A percentile compares a stretch with the other conserved stretches of the same genome.
Conservation (phyloP, 2,329 filamentous ascomycete genomes). For the Xylariaceae sp. region DNA sequence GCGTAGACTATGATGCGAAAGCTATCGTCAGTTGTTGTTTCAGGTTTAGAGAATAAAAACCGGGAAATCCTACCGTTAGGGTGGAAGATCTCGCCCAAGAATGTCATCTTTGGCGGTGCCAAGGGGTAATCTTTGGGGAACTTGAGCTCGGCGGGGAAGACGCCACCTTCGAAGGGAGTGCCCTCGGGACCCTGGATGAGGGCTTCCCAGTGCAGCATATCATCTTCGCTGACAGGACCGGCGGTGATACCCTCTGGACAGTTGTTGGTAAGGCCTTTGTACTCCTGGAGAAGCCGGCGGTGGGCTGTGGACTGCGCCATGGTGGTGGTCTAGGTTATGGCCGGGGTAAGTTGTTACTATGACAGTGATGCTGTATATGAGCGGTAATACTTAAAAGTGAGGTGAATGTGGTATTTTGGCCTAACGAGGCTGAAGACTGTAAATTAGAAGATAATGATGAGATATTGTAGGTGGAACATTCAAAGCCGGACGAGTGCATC, state of each 20-base stretch:
- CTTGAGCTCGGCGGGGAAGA: slow-evolving; percentile 92
- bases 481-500: too few relatives aligned
- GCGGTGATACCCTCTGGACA: slow-evolving; percentile 98
- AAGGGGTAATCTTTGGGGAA: slow-evolving; percentile 98
- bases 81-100: slow-evolving; percentile 93
- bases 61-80: slow-evolving; percentile 78
- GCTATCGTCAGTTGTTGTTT: slow-evolving; percentile 4
- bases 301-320: slow-evolving; percentile 70
- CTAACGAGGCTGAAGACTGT: too few relatives aligned
- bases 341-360: too few relatives aligned
- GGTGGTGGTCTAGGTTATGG: slow-evolving; percentile 1
- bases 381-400: too few relatives aligned
- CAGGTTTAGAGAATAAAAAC: background rate
- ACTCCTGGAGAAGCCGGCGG: slow-evolving; percentile 92
- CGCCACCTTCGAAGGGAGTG: slow-evolving; percentile 93
- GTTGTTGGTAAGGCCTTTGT: slow-evolving; percentile 90
- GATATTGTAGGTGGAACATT: too few relatives aligned
- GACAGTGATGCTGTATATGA: too few relatives aligned
- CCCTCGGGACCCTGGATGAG: slow-evolving; percentile 94
- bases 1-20: slow-evolving; percentile 71
- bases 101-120: slow-evolving; percentile 94
- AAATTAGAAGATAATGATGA: too few relatives aligned
- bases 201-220: slow-evolving; percentile 95
- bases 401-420: too few relatives aligned
- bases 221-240: slow-evolving; percentile 90